Evolutionary conservation across 1,284 basidiomycete species (phyloP).

Genomic region (Testicularia cyperi): DNA sequence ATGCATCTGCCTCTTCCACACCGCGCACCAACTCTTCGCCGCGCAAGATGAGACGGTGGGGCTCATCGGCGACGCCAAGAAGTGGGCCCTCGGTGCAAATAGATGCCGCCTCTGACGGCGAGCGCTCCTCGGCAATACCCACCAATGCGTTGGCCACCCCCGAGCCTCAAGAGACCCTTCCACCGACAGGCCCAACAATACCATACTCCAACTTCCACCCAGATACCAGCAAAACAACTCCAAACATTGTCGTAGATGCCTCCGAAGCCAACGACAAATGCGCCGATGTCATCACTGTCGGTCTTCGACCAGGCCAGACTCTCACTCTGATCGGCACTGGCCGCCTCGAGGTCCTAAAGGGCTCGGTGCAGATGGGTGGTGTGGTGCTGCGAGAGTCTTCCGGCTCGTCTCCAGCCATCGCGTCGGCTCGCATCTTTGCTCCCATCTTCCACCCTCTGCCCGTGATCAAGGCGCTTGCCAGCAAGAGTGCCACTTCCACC

Average conservation of each 20-base stretch:
- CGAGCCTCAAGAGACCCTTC: too few species aligned
- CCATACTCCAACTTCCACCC: constrained; percentile 22
- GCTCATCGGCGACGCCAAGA: too few species aligned
- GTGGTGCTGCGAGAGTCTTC: too few species aligned
- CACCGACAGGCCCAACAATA: constrained; percentile 2
- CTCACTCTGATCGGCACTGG: constrained; percentile 28
- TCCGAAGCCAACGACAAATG: constrained; percentile 14
- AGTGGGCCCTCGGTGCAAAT: too few species aligned
- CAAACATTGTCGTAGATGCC: constrained; percentile 2
- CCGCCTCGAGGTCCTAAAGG: constrained; percentile 12
- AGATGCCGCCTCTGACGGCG: too few species aligned
- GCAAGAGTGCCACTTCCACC: background rate
- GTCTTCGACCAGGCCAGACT: constrained; percentile 12
- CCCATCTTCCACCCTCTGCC: constrained; percentile 26
- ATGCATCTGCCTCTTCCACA: too few species aligned
- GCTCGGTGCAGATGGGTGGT: constrained; percentile 25
- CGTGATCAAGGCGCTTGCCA: constrained; percentile 12
- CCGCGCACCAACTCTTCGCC: too few species aligned
- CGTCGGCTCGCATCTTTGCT: constrained; percentile 15
- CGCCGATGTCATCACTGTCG: constrained; percentile 15
- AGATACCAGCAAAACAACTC: background rate
- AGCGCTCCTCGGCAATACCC: too few species aligned
- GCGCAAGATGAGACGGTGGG: too few species aligned
- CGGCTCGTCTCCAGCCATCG: constrained; percentile 10
- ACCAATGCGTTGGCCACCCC: too few species aligned